Base-by-base conservation (phyloP, 1,284 basidiomycete genomes). In the Leccinum fallax region DNA sequence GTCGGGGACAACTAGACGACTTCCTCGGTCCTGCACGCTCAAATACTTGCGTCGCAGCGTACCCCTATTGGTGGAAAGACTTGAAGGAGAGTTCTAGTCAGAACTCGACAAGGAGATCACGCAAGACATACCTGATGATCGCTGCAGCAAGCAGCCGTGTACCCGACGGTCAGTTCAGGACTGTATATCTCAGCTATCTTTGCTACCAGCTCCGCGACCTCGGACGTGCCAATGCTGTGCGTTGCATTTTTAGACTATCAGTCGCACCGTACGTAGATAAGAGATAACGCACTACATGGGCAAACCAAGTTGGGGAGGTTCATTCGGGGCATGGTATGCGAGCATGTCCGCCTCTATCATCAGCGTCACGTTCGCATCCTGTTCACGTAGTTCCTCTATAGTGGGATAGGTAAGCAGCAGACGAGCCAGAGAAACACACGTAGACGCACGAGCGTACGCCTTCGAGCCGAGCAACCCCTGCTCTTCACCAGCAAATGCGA, bases 271-370 rank as follows among this genome's bases (percentile, higher is more conserved):
- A 52, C 6, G 19, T 13, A 34, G 5, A 53, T 11, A 11, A 57
- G 32, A 53, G 30, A 11, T 4, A 11, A 75, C 82, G 53, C 60
- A 89, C 87, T 63, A 59, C n/a, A 81, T 77, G 11, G 87, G 93
- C 46, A 95, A 81, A 32, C 90, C 93, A 6, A 95, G 83, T 73
- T 95, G 93, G 5, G 85, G 74, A 28, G 92, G 89, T 76, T 95
- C 93, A 43, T 81, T 84, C 13, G 81, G 84, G 34, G 80, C 85
- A 61, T 85, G 91, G 72, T 94, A 95, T 0, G 84, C 94, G 53
- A 92, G 81, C 93, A 95, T 95, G 70, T 96, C 94, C 1, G 91
- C 91, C 74, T 95, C 93, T 60, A 95, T 81, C 84, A 95, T 92
- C 49, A 95, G 75, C 3, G 88, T 86, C 54, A 95, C 79, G 65